Evolutionary conservation across 768 basidiomycete genomes (phyloP), one percentile per base, ranked within the genome.

Genomic region (Hygrophorus russula): DNA sequence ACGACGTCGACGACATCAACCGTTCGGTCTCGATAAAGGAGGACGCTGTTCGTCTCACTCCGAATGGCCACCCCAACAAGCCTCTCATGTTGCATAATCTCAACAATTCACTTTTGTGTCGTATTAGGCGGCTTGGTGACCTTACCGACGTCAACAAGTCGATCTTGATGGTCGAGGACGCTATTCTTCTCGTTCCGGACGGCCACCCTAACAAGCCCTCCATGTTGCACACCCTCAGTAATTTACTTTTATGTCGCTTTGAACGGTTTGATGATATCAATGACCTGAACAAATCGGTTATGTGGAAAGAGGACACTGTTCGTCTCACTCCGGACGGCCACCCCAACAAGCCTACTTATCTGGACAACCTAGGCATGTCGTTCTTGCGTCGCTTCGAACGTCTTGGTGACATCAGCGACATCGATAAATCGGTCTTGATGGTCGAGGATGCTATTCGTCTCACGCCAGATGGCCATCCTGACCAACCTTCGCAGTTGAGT

Each of bases 221-320:
- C 30, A 35, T 36, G 14, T 33, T 44, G 11, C 24, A 27, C 24
- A 12, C 39, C 15, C 33, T 45, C 33, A 43, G 37, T 8, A 2
- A 2, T 5, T 29, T 32, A 4, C 39, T 47, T 18, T 19, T 18
- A 4, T 1, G 17, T 9, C 46, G 49, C 11, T 47, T 40, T 41
- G 2, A 44, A 24, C 32, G 28, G 5, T 36, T 43, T 10, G 41
- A 29, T 24, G 40, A 39, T 5, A n/a, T 38, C 8, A 29, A 1
- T 29, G 48, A 46, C 29, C 15, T 49, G 14, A 30, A 42, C 13
- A 8, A 49, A 29, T 15, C 43, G 7, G 41, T 51, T 18, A n/a
- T 15, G 12, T 17, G 17, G n/a, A 15, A 14, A 11, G n/a, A 35
- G 15, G 30, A 19, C 31, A 40, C 49, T 24, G n/a, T 48, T 14